phyloP scores from a whole-genome alignment of 768 basidiomycete genomes.

The Lactarius sanguifluus region DNA sequence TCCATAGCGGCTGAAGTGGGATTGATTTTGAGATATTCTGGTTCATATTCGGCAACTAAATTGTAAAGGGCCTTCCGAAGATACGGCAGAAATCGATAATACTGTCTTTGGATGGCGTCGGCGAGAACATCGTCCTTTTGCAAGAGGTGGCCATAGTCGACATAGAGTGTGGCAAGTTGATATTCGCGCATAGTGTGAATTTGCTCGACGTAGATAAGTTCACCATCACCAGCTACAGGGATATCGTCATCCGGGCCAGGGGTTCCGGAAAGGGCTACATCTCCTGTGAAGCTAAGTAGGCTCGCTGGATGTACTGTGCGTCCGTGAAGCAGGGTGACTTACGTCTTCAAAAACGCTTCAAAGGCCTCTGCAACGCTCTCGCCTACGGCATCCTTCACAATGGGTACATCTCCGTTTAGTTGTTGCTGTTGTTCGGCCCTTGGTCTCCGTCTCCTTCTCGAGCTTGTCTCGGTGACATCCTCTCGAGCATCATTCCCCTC shows the following conservation, averaged over 20 bases:
- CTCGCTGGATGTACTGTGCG: conserved; percentile 19
- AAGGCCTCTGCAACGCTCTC: conserved; percentile 94
- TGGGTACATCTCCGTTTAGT: conserved; percentile 67
- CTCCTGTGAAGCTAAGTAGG: conserved; percentile 74
- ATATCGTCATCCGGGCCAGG: conserved; percentile 72
- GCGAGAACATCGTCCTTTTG: conserved; percentile 91
- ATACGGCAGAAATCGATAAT: conserved; percentile 96
- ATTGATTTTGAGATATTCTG: conserved; percentile 93
- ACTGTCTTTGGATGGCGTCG: conserved; percentile 89
- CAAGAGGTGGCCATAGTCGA: conserved; percentile 91
- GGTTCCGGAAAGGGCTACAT: conserved; percentile 74
- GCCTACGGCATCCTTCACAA: conserved; percentile 92
- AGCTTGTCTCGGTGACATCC: conserved; percentile 37
- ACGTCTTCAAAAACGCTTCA: conserved; percentile 90
- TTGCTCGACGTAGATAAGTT: conserved; percentile 86
- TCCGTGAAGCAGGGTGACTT: conserved; percentile 3
- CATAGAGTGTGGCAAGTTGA: conserved; percentile 92
- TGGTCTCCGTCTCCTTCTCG: conserved; percentile 48
- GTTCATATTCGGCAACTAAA: conserved; percentile 85
- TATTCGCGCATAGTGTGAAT: conserved; percentile 95
- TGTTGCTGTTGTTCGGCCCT: conserved; percentile 43
- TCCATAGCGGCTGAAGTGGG: conserved; percentile 84
- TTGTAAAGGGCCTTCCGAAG: conserved; percentile 88
- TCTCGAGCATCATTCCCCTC: conserved; percentile 44
- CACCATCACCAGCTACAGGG: conserved; percentile 55